Conservation (phyloP, 257 asterid genomes). For the Mentha longifolia region DNA sequence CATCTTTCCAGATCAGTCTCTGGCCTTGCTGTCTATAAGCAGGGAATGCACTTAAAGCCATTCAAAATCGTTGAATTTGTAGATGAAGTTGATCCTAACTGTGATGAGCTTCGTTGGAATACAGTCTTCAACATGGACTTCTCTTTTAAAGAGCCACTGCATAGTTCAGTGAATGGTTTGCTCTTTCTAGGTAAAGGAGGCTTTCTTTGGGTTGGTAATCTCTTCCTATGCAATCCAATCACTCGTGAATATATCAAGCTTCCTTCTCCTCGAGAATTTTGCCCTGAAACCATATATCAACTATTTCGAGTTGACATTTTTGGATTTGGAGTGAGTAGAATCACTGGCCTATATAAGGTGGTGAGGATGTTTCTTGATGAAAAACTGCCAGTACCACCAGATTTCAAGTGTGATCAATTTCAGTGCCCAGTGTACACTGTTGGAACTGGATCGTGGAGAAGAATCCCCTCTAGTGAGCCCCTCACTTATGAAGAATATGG, state of each 20-base stretch:
- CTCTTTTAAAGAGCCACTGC: background rate
- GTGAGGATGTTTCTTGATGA: constrained; percentile 24
- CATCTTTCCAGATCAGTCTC: background rate
- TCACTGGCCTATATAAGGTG: constrained; percentile 33
- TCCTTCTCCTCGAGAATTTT: background rate
- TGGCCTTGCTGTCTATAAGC: background rate
- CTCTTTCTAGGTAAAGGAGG: background rate
- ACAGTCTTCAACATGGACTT: background rate
- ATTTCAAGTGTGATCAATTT: background rate
- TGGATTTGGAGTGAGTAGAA: constrained; percentile 11
- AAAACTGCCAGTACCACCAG: too few species aligned
- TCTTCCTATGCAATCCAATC: constrained; percentile 37
- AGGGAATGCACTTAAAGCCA: background rate
- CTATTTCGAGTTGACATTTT: too few species aligned
- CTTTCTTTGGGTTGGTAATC: background rate
- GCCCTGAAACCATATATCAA: background rate
- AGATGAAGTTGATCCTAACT: constrained; percentile 9
- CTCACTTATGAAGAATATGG: background rate
- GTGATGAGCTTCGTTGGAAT: constrained; percentile 14
- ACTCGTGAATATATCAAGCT: background rate
- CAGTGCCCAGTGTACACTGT: background rate
- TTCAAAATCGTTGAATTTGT: constrained; percentile 22
- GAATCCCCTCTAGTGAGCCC: background rate
- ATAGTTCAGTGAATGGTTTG: constrained; percentile 37
- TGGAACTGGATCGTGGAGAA: background rate